Evolutionary conservation across 2,329 filamentous ascomycete genomes (phyloP).

Genomic region (Penicillium sp.): DNA sequence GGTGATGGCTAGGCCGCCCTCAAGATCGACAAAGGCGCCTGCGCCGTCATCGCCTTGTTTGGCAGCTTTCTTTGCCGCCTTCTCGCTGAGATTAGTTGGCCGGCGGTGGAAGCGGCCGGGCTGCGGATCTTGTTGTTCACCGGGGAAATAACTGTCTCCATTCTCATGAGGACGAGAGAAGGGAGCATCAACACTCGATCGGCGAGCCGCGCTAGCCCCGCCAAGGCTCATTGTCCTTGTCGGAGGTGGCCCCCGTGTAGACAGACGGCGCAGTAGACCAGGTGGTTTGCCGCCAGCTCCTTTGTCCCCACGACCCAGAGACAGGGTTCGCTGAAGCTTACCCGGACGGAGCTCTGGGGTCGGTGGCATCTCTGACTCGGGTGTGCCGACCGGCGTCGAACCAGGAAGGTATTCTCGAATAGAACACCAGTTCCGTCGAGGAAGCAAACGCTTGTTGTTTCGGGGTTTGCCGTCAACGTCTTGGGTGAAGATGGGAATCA

Average conservation of each 20-base stretch:
- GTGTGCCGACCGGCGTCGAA: conserved; percentile 68
- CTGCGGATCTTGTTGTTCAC: conserved; percentile 21
- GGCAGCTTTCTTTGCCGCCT: conserved; percentile 57
- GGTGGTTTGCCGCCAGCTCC: conserved; percentile 38
- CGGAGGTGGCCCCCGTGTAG: conserved; percentile 40
- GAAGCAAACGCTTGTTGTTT: conserved; percentile 87
- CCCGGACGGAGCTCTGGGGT: conserved; percentile 32
- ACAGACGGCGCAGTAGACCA: conserved; percentile 48
- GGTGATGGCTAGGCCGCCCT: conserved; percentile 80
- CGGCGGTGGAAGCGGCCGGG: conserved; percentile 62
- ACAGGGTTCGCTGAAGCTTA: conserved; percentile 58
- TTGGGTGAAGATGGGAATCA: conserved; percentile 89
- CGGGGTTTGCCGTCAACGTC: conserved; percentile 86
- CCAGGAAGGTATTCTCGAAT: conserved; percentile 83
- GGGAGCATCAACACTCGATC: conserved; percentile 37
- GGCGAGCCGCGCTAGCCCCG: conserved; percentile 26
- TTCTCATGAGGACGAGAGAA: conserved; percentile 28
- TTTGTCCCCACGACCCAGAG: conserved; percentile 56
- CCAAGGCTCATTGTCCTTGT: conserved; percentile 39
- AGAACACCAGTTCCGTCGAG: conserved; percentile 92
- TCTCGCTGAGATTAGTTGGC: conserved; percentile 66
- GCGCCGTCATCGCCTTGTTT: conserved; percentile 54
- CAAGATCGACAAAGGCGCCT: conserved; percentile 66
- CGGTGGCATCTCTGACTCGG: conserved; percentile 46
- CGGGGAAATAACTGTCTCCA: conserved; percentile 35